phyloP scores from a whole-genome alignment of 192 early-diverging fungal species.

The Phlyctochytrium bullatum region DNA sequence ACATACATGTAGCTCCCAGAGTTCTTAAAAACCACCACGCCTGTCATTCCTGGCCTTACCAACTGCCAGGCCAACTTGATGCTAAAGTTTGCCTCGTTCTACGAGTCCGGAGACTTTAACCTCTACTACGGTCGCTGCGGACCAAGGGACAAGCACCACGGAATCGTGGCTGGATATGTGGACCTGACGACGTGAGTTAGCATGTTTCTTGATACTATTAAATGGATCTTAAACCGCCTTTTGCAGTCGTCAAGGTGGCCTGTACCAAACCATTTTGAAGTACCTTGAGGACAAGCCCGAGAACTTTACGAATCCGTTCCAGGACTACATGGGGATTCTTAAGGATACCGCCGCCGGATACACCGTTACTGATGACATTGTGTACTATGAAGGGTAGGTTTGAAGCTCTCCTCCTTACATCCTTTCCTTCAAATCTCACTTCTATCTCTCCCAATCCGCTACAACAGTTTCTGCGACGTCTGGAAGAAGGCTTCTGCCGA shows the following conservation, averaged over 20 bases:
- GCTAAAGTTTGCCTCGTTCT: neutral
- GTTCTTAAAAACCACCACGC: neutral
- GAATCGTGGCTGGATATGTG: neutral
- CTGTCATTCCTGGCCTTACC: neutral
- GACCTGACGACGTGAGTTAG: neutral
- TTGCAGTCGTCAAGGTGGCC: too few relatives aligned
- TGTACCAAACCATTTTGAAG: too few relatives aligned
- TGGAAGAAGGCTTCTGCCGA: neutral
- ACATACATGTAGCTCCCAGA: neutral
- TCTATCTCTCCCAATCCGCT: too few relatives aligned
- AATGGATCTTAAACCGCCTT: too few relatives aligned
- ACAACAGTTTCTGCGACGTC: neutral
- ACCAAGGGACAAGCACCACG: neutral
- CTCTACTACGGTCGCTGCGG: neutral
- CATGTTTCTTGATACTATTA: too few relatives aligned
- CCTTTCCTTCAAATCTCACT: neutral
- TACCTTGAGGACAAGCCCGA: too few relatives aligned
- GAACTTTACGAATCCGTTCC: neutral
- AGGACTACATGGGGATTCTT: neutral
- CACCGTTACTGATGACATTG: neutral
- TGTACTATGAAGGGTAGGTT: neutral
- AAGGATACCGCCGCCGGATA: neutral
- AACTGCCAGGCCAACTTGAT: neutral
- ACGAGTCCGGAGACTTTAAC: neutral
- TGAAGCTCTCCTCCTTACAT: neutral